These are phyloP conservation scores for Rubroboletus satanas DNA, from an alignment of 768 basidiomycete genomes.

Conservation along the genomic window DNA sequence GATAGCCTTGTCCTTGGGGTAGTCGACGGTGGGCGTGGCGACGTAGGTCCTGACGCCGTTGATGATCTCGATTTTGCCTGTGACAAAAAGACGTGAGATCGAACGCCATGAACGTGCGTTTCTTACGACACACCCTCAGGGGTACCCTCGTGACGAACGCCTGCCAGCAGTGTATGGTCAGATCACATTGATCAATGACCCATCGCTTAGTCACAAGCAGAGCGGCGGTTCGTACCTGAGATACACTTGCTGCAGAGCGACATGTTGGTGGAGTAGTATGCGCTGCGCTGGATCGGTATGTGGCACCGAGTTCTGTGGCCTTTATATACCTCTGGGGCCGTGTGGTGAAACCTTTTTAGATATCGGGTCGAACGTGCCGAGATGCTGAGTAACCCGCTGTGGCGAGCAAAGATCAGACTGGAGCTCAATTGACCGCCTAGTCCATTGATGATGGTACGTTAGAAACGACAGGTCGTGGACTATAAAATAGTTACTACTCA, in stretches of 20 bases:
- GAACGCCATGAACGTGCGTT: neutral
- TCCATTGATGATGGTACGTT: too few relatives aligned
- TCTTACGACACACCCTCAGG: constrained; percentile 35
- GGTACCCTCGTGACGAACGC: constrained; percentile 49
- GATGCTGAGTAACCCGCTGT: neutral
- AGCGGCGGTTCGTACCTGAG: constrained; percentile 37
- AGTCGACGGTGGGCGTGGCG: constrained; percentile 47
- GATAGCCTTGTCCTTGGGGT: constrained; percentile 52
- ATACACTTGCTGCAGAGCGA: constrained; percentile 55
- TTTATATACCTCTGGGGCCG: constrained; percentile 13
- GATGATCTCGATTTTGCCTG: constrained; percentile 43
- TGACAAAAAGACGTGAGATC: neutral
- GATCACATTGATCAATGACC: neutral
- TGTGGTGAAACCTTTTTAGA: neutral
- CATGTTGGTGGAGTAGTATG: constrained; percentile 30
- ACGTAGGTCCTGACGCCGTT: constrained; percentile 50
- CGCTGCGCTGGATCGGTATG: neutral
- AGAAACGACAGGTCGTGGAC: too few relatives aligned
- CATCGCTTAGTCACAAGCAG: neutral
- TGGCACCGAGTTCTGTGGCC: neutral
- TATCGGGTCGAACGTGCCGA: neutral
- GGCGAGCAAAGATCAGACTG: too few relatives aligned
- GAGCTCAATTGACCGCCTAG: too few relatives aligned
- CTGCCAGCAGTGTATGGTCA: constrained; percentile 21
- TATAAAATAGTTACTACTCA: too few relatives aligned